A percentile compares a stretch with the other conserved stretches of the same genome.
Conservation (phyloP, 225 moss, liverwort and hornwort species). For the Straminergon stramineum region DNA sequence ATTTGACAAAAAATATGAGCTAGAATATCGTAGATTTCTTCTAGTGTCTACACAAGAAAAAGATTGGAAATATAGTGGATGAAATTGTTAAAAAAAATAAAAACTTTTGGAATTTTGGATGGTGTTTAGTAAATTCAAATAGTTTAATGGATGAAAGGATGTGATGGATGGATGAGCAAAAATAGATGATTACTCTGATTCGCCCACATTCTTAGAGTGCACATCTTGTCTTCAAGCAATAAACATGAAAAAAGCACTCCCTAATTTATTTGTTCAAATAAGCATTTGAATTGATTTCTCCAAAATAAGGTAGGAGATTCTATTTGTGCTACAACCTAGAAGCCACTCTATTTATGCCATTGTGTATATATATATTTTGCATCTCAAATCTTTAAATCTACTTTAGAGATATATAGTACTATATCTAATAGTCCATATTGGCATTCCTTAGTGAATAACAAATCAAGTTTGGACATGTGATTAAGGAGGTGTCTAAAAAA, state of each 20-base stretch:
- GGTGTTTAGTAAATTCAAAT: too few relatives aligned
- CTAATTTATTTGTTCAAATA: neutral
- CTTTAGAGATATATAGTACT: fast-evolving
- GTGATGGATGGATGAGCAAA: neutral
- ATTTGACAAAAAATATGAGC: too few relatives aligned
- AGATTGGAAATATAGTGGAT: fast-evolving
- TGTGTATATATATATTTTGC: neutral
- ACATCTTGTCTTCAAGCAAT: fast-evolving
- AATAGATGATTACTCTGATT: neutral
- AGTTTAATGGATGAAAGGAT: neutral
- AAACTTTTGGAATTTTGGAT: neutral
- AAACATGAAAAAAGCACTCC: neutral
- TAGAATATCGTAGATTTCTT: too few relatives aligned
- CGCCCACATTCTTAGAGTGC: neutral
- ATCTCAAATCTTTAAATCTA: neutral
- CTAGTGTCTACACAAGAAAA: neutral
- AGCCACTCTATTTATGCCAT: neutral
- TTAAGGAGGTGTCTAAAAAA: too few relatives aligned
- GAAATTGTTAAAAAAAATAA: neutral
- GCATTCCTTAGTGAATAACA: fast-evolving
- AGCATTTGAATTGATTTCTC: too few relatives aligned
- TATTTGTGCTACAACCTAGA: neutral
- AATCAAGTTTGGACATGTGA: neutral
- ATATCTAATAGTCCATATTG: neutral
- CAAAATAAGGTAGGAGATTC: neutral